These are phyloP conservation scores for Hymenoscyphus linearis DNA, from an alignment of 2,329 filamentous ascomycete genomes.

Conservation along the genomic window DNA sequence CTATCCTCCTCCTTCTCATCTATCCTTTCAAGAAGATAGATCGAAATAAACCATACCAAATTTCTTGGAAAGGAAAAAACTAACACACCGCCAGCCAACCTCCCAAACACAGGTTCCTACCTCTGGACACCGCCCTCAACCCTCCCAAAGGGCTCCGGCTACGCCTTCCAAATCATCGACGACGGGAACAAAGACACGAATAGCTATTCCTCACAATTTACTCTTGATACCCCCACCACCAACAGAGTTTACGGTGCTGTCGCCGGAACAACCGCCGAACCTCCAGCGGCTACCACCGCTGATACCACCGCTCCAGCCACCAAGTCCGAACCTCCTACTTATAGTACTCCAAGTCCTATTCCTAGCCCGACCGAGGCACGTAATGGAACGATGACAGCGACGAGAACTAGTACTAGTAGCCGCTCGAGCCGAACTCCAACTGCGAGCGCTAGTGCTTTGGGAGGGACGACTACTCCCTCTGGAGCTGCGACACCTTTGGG, in stretches of 20 bases:
- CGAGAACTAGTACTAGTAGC: too few species aligned
- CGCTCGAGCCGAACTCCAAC: too few species aligned
- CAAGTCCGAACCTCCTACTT: too few species aligned
- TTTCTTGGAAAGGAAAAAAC: background rate
- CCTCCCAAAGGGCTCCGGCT: constrained; percentile 15
- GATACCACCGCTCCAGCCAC: background rate
- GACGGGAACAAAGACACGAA: constrained; percentile 18
- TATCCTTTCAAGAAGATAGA: too few species aligned
- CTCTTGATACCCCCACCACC: constrained; percentile 22
- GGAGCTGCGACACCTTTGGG: background rate
- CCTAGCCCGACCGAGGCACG: too few species aligned
- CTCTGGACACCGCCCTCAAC: constrained; percentile 20
- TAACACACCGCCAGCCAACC: constrained; percentile 10
- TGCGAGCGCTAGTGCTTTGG: too few species aligned
- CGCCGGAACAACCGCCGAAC: too few species aligned
- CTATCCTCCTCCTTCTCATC: too few species aligned
- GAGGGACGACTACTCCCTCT: background rate
- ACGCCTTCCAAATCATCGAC: constrained; percentile 27
- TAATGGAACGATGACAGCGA: too few species aligned
- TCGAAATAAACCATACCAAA: too few species aligned
- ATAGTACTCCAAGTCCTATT: too few species aligned
- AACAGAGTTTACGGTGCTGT: background rate
- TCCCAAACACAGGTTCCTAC: constrained; percentile 22
- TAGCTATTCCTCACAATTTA: constrained; percentile 28
- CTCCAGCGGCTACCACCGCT: too few species aligned